Evolutionary conservation across 2,329 filamentous ascomycete species (phyloP), one percentile per base, ranked within the genome.

Genomic region (Diaporthe sp.): DNA sequence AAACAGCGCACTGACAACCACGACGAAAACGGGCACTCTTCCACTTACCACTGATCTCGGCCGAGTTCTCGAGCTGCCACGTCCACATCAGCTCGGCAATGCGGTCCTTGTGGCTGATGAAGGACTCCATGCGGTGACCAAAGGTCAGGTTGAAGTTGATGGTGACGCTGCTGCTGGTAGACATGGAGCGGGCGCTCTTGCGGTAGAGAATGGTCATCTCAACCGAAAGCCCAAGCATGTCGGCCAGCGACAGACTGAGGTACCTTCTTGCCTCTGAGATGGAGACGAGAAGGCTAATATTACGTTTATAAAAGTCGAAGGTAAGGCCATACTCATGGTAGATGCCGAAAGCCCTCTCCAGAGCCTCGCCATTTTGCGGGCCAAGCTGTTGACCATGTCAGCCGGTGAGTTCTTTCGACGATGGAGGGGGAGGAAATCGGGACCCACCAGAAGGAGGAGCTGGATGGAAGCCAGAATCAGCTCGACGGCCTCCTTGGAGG

Each of bases 241-340:
- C 74, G 74, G 72, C 74, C 74, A 75, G 72, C 74, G 74, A 75
- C 74, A 75, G 72, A 70, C 74, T 75, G 68, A 75, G 74, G 47
- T 75, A 75, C 72, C 74, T 75, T 39, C 72, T 66, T 19, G 72
- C 74, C 72, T 75, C 74, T 19, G 72, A 51, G 32, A 75, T 75
- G 68, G 74, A 75, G 51, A 74, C 69, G 42, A 75, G 74, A 37
- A 75, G 69, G 74, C 72, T 68, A 35, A 74, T 75, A 51, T 75
- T 75, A 44, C 71, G 71, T 73, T 73, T 74, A 59, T 75, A 75
- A 66, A 75, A 75, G 59, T 74, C 72, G 32, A 75, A 75, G 35
- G 66, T 66, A 12, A 74, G 68, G 72, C 74, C 71, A 65, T 75
- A 75, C 51, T 75, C 74, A 32, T 75, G 74, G 72, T 74, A 75